These are phyloP conservation scores for Fusarium sacchari DNA, from an alignment of 2,329 filamentous ascomycete genomes.

Conservation along the genomic window DNA sequence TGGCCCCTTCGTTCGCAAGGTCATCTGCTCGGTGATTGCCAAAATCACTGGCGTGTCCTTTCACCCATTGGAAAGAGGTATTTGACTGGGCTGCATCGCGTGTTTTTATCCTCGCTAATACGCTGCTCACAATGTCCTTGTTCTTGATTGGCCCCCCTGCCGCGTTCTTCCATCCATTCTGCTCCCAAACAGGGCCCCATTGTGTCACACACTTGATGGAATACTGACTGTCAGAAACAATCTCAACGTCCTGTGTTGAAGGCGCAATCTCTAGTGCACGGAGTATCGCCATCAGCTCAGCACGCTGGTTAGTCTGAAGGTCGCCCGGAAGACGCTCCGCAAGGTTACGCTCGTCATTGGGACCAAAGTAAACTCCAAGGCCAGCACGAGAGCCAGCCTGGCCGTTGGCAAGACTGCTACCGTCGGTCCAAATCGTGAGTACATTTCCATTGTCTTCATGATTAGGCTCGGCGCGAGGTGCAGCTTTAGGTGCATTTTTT, in stretches of 20 bases:
- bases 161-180: constrained; percentile 80
- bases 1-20: constrained; percentile 69
- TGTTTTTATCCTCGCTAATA: constrained; percentile 77
- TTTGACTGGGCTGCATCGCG: constrained; percentile 67
- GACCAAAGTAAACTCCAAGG: constrained; percentile 72
- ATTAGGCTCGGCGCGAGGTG: neutral
- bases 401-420: constrained; percentile 69
- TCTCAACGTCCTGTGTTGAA: constrained; percentile 73
- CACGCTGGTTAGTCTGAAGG: constrained; percentile 92
- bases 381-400: constrained; percentile 64
- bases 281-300: constrained; percentile 89
- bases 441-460: constrained; percentile 32
- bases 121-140: constrained; percentile 80
- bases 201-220: constrained; percentile 87
- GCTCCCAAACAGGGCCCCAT: constrained; percentile 84
- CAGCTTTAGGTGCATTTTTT: neutral
- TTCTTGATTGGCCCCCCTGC: constrained; percentile 82
- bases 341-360: constrained; percentile 68
- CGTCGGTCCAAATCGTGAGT: constrained; percentile 68
- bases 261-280: constrained; percentile 83
- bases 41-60: constrained; percentile 77
- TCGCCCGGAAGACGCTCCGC: constrained; percentile 79
- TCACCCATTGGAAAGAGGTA: constrained; percentile 87
- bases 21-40: constrained; percentile 86
- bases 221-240: constrained; percentile 91